A percentile compares a stretch with the other conserved stretches of the same genome.
Conservation (phyloP, 2,329 filamentous ascomycete species). For the Talaromyces pinophilus region DNA sequence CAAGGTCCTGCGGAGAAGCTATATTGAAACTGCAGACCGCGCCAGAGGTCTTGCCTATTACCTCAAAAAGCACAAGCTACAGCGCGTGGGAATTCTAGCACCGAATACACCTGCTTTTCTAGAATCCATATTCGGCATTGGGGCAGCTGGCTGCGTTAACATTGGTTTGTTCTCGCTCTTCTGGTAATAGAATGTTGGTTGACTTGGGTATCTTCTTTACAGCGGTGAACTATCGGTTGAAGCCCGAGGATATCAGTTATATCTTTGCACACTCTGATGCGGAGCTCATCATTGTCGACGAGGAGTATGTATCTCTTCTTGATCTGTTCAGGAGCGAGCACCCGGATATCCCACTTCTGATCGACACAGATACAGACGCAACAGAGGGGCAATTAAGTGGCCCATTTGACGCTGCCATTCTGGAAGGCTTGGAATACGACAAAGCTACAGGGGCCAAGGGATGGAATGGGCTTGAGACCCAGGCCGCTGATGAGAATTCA, state of each 20-base stretch:
- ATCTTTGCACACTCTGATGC: conserved; percentile 87
- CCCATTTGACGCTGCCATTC: conserved; percentile 78
- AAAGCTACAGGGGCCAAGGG: conserved; percentile 63
- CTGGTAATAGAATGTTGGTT: background rate
- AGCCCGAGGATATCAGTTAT: conserved; percentile 82
- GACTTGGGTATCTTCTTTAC: conserved; percentile 12
- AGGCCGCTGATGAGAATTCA: conserved; percentile 73
- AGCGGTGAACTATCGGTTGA: conserved; percentile 72
- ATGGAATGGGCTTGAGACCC: conserved; percentile 74
- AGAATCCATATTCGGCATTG: conserved; percentile 84
- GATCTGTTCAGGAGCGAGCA: conserved; percentile 63
- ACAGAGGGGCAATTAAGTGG: conserved; percentile 72
- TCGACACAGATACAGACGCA: conserved; percentile 83
- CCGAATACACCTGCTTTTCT: conserved; percentile 95
- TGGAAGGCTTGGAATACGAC: conserved; percentile 78
- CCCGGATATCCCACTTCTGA: conserved; percentile 67
- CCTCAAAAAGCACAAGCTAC: conserved; percentile 70
- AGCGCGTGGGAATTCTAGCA: conserved; percentile 78
- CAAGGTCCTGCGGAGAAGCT: conserved; percentile 71
- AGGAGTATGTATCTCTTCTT: conserved; percentile 73
- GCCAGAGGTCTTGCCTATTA: conserved; percentile 87
- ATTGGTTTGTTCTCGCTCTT: conserved; percentile 54
- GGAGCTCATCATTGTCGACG: conserved; percentile 82
- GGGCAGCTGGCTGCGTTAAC: conserved; percentile 75
- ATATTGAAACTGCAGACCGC: conserved; percentile 80